phyloP scores from a whole-genome alignment of 345 rosid species.

The Eucalyptus guilfoylei region DNA sequence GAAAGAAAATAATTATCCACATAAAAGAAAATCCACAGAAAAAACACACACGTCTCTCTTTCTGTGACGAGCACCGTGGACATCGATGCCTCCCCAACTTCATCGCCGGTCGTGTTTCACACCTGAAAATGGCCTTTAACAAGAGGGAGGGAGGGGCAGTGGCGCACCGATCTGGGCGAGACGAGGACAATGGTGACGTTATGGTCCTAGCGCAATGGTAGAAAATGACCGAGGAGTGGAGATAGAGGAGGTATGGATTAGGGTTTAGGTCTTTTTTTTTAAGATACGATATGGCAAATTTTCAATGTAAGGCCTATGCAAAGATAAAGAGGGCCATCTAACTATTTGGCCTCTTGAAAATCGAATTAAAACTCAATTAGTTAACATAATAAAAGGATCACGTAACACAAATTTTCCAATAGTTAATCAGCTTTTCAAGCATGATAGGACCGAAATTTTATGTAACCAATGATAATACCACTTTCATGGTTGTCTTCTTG shows the following conservation, averaged over 20 bases:
- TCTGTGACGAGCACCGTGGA: not conserved
- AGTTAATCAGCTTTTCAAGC: not conserved
- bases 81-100: not conserved
- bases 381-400: not conserved
- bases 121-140: not conserved
- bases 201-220: not conserved
- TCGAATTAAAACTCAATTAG: not conserved
- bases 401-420: not conserved
- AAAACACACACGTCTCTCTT: not conserved
- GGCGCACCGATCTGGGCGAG: not conserved
- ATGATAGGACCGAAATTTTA: not conserved
- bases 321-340: not conserved
- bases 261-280: not conserved
- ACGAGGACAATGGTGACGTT: not conserved
- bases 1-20: not conserved
- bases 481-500: not conserved
- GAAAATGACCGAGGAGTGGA: not conserved
- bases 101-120: not conserved
- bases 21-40: not conserved
- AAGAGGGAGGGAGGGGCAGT: not conserved
- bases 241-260: not conserved
- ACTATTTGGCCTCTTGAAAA: not conserved
- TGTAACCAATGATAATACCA: not conserved
- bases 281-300: not conserved
- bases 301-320: not conserved